Evolutionary conservation across 768 basidiomycete species (phyloP).

Genomic region (Piloderma croceum): DNA sequence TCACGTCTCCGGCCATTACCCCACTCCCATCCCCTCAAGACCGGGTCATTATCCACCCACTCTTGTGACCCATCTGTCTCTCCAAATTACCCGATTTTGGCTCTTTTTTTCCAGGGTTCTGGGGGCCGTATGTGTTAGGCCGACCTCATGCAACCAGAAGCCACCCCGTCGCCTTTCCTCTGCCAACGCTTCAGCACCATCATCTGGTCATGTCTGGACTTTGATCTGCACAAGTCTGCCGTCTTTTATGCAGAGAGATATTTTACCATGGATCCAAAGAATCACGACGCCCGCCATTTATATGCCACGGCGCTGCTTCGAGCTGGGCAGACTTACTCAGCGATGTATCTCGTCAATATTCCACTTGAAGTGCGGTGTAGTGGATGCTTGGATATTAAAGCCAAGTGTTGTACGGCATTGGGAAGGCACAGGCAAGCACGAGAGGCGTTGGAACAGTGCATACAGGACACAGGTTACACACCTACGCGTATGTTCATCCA

Average conservation of each 20-base stretch:
- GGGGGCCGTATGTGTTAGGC: slow-evolving; percentile 26
- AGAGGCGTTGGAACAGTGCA: slow-evolving; percentile 59
- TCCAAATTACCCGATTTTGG: neutral
- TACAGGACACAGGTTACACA: slow-evolving; percentile 47
- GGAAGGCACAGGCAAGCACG: slow-evolving; percentile 75
- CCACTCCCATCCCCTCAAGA: no score
- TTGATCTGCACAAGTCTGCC: slow-evolving; percentile 71
- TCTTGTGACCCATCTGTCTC: neutral
- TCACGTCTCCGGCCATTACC: no score
- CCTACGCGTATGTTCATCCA: slow-evolving; percentile 48
- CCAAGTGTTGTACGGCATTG: slow-evolving; percentile 64
- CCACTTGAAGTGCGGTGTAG: slow-evolving; percentile 57
- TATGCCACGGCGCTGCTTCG: slow-evolving; percentile 74
- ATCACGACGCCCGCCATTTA: slow-evolving; percentile 80
- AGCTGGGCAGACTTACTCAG: slow-evolving; percentile 68
- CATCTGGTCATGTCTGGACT: slow-evolving; percentile 81
- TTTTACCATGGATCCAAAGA: slow-evolving; percentile 59
- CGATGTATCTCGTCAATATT: slow-evolving; percentile 61
- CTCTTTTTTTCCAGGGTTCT: neutral
- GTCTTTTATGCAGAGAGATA: slow-evolving; percentile 89
- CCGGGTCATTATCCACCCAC: no score
- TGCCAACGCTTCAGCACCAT: slow-evolving; percentile 65
- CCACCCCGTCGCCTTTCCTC: slow-evolving; percentile 47
- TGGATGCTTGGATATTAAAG: slow-evolving; percentile 76
- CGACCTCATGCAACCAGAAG: slow-evolving; percentile 53